Conservation (phyloP, 257 asterid species). For the Nemophila menziesii region DNA sequence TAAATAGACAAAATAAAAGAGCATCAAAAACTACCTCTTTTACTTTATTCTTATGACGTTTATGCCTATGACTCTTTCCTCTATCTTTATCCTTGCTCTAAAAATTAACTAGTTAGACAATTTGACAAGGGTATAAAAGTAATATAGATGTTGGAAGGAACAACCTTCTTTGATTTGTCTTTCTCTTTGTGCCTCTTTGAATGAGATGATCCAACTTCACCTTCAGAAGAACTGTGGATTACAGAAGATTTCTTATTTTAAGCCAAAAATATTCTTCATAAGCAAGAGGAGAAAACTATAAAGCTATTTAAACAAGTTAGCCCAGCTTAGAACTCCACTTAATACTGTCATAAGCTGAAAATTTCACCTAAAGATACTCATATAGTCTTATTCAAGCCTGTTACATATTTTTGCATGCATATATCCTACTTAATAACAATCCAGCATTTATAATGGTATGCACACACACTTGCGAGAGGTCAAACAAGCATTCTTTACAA, state of each 20-base stretch:
- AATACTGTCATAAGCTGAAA: no score
- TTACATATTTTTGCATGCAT: no score
- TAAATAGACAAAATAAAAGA: slow-evolving; percentile 11
- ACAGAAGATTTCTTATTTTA: slow-evolving; percentile 9
- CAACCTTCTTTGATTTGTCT: slow-evolving; percentile 61
- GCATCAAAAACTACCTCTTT: slow-evolving; percentile 96
- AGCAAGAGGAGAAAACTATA: neutral
- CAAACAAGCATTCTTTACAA: neutral
- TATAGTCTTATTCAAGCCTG: no score
- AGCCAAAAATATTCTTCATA: slow-evolving; percentile 1
- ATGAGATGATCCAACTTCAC: slow-evolving; percentile 44
- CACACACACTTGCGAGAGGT: neutral
- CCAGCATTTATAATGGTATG: neutral
- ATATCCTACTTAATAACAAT: neutral
- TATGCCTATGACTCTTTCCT: slow-evolving; percentile 50
- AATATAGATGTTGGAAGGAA: slow-evolving; percentile 4
- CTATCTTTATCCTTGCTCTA: slow-evolving; percentile 70
- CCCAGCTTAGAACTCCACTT: neutral
- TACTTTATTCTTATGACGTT: slow-evolving; percentile 51
- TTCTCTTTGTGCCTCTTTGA: slow-evolving; percentile 56
- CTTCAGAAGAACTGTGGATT: slow-evolving; percentile 51
- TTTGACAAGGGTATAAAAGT: slow-evolving; percentile 3
- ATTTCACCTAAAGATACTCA: no score
- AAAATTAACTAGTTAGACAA: slow-evolving; percentile 19
- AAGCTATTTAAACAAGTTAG: neutral